Conservation (phyloP, 2,329 filamentous ascomycete species). For the Escovopsis sp. region DNA sequence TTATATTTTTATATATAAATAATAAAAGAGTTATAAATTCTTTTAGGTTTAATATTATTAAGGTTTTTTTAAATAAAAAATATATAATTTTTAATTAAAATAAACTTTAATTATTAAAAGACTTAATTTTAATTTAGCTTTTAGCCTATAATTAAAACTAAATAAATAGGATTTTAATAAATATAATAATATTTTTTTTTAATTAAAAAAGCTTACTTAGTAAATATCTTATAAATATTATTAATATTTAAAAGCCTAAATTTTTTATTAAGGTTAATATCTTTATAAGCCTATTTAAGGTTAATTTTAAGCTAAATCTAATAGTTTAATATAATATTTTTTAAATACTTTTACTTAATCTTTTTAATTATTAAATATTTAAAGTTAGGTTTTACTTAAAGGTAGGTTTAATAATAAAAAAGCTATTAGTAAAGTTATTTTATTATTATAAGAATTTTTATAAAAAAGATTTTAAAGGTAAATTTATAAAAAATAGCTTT, state of each 20-base stretch:
- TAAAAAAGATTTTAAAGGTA: too few species aligned
- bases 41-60: neutral
- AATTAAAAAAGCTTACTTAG: too few species aligned
- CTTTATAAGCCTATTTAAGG: neutral
- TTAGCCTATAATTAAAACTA: neutral
- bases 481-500: too few species aligned
- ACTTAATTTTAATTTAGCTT: neutral
- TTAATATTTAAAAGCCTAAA: neutral
- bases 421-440: too few species aligned
- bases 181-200: too few species aligned
- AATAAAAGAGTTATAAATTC: neutral
- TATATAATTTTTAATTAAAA: too few species aligned
- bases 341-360: neutral
- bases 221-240: too few species aligned
- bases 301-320: neutral
- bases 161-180: neutral
- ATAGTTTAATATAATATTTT: neutral
- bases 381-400: too few species aligned
- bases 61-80: too few species aligned
- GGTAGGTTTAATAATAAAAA: too few species aligned
- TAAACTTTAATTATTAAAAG: neutral
- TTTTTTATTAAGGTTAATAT: neutral
- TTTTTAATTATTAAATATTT: neutral
- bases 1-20: neutral
- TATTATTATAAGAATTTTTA: too few species aligned